Base-by-base conservation (phyloP, 2,329 filamentous ascomycete genomes). In the Colletotrichum musae region DNA sequence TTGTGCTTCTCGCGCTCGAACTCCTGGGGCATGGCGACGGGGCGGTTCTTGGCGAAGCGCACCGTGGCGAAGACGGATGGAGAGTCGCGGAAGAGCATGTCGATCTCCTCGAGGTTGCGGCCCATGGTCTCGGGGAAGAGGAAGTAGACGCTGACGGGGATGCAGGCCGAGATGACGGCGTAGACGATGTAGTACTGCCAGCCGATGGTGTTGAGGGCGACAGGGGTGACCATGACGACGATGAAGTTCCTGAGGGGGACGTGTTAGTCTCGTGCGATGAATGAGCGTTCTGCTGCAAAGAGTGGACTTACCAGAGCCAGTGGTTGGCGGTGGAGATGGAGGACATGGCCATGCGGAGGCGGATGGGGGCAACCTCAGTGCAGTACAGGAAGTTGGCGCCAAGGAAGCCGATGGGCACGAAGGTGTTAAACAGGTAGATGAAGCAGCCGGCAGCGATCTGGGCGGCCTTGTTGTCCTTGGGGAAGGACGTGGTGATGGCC, bases 301-400 rank as follows among this genome's bases (percentile, higher is more conserved):
- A n/a, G 9, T 16, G 12, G 26, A 67, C 67, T 57, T 67, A 70
- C 67, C 82, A 85, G 24, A 86, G 79, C 85, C 85, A 87, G 71
- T 86, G 84, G 72, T 85, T 86, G 0, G 84, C 87, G 0, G 87
- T 89, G 0, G 85, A 86, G 48, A 90, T 85, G 41, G 85, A 84
- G 2, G 85, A 84, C 83, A 90, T 88, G 21, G 85, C 82, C 68
- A 87, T 85, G 21, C 86, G 80, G 32, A 88, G 76, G 12, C 83
- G 78, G 16, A 86, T 79, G 1, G 88, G 87, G 0, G 87, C 86
- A 18, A 89, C 80, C 73, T 90, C 88, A 1, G 87, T 85, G 67
- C 86, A 87, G 77, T 90, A 90, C 21, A 90, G 79, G 78, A 89
- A 90, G 72, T 88, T 89, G 39, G 87, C 83, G 1, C 88, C 88